phyloP scores from a whole-genome alignment of 176 grass and related monocot genomes.

The Ampelocalamus luodianensis region DNA sequence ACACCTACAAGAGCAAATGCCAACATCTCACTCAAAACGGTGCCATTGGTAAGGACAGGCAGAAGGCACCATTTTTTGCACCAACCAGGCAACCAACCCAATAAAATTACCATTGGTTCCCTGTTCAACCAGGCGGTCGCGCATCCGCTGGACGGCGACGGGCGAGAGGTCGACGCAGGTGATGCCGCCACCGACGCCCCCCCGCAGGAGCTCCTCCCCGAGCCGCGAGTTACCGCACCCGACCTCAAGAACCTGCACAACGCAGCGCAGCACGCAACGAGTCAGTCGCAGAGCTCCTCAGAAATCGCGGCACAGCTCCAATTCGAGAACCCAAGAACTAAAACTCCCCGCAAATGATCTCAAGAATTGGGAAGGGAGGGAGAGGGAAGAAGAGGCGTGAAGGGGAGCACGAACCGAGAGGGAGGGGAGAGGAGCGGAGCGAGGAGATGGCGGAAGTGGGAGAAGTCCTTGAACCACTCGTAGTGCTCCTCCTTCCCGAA shows the following conservation, averaged over 20 bases:
- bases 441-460: conserved; percentile 92
- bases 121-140: conserved; percentile 49
- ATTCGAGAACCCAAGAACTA: neutral
- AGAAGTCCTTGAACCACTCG: conserved; percentile 95
- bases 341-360: neutral
- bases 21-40: neutral
- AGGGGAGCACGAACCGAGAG: conserved; percentile 52
- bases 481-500: conserved; percentile 94
- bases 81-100: too few species aligned
- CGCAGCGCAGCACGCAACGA: neutral
- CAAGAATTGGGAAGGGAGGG: neutral
- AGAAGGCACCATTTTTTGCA: too few species aligned
- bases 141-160: conserved; percentile 73
- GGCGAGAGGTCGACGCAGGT: conserved; percentile 83
- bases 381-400: neutral
- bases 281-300: neutral
- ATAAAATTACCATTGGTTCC: neutral
- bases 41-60: neutral
- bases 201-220: conserved; percentile 65
- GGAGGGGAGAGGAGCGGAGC: conserved; percentile 65
- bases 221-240: conserved; percentile 86
- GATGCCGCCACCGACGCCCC: conserved; percentile 63
- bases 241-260: conserved; percentile 68
- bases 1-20: conserved; percentile 56
- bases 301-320: neutral